A percentile compares a stretch with the other conserved stretches of the same genome.
These are phyloP conservation scores for Monilinia vaccinii-corymbosi DNA, from an alignment of 2,329 filamentous ascomycete genomes.

Conservation along the genomic window DNA sequence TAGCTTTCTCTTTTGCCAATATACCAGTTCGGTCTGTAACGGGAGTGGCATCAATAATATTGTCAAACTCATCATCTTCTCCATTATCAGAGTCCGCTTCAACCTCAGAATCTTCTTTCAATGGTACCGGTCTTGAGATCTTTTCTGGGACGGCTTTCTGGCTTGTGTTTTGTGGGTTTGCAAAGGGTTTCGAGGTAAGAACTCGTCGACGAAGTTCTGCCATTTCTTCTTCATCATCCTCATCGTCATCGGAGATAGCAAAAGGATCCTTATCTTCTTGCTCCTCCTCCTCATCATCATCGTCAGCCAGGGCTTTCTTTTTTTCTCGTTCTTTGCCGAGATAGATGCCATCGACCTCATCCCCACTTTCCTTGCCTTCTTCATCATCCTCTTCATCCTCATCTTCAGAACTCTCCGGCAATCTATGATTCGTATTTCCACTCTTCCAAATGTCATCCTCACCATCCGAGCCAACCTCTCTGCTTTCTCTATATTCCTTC, in stretches of 20 bases:
- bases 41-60: slow-evolving; percentile 84
- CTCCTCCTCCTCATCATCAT: slow-evolving; percentile 36
- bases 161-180: slow-evolving; percentile 43
- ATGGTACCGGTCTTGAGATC: slow-evolving; percentile 48
- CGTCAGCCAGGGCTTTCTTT: slow-evolving; percentile 31
- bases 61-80: slow-evolving; percentile 73
- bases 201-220: slow-evolving; percentile 83
- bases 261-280: slow-evolving; percentile 68
- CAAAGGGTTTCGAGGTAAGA: slow-evolving; percentile 83
- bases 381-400: slow-evolving; percentile 36
- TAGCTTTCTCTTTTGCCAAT: slow-evolving; percentile 34
- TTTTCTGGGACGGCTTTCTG: slow-evolving; percentile 50
- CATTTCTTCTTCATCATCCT: slow-evolving; percentile 78
- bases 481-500: slow-evolving; percentile 74
- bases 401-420: slow-evolving; percentile 43
- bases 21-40: slow-evolving; percentile 80
- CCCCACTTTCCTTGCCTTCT: slow-evolving; percentile 38
- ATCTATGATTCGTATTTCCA: slow-evolving; percentile 73
- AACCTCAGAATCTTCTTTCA: slow-evolving; percentile 54
- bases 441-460: slow-evolving; percentile 77
- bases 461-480: slow-evolving; percentile 51
- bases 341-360: slow-evolving; percentile 49
- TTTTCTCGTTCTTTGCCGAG: slow-evolving; percentile 46
- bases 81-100: slow-evolving; percentile 65
- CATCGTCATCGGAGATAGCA: slow-evolving; percentile 46